Base-by-base conservation (phyloP, 768 basidiomycete species). In the Holtermannia corniformis region DNA sequence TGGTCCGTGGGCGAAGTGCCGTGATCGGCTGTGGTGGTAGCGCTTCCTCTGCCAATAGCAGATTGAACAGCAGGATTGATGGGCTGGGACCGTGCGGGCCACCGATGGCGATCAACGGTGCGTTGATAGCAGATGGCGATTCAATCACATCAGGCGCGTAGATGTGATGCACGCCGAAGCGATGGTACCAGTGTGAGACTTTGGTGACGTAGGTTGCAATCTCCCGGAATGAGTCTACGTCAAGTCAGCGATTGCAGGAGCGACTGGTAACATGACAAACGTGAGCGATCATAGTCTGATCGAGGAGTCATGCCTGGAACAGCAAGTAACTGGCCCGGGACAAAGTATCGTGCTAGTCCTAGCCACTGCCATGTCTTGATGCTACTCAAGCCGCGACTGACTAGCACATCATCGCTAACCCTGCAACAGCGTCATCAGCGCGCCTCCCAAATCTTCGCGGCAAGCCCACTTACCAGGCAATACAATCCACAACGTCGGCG, bases 351-450 rank as follows among this genome's bases (percentile, higher is more conserved):
- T 2, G 41, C 25, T 16, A 48, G 58, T 14, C 49, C 57, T 3
- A 58, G 48, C 62, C 62, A 63, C 27, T 60, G 52, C 62, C 62
- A 63, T 7, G 42, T 47, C 14, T 44, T 40, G 4, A 60, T 41
- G 21, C 52, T n/a, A 12, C 44, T 3, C 13, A 24, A 1, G 7
- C 45, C 37, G n/a, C 56, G 45, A 5, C 56, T 52, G 21, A 63
- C 46, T 1, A 63, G 54, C 5, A 51, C 47, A 40, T 60, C 55
- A 16, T 58, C 54, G 25, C 20, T 32, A 3, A 60, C 28, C 58
- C 58, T 56, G 41, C 21, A 41, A 16, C 23, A 24, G 40, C 27
- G 2, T 49, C 32, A 48, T 19, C 5, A 14, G 7, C 16, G 16
- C 32, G 13, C 20, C 16, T 23, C 32, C 20, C 25, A 19, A 46